Percentiles rank a stretch among this genome's conserved stretches.
Conservation (phyloP, 1,139 yeast genomes). For the Pichia sp. region DNA sequence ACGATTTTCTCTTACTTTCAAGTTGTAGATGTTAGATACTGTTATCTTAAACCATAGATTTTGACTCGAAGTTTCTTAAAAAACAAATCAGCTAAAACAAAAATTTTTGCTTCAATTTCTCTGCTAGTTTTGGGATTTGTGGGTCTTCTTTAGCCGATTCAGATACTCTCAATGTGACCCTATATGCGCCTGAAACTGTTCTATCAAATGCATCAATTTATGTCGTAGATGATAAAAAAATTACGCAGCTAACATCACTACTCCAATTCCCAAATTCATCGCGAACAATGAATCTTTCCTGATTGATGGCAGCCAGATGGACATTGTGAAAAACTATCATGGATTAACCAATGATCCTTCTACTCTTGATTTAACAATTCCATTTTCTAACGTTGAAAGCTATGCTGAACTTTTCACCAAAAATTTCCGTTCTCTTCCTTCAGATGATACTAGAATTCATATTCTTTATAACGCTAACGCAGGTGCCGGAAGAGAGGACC, state of each 20-base stretch:
- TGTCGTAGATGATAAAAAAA: not conserved
- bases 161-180: too few relatives aligned
- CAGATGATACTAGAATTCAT: not conserved
- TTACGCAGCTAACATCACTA: not conserved
- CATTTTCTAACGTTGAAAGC: too few relatives aligned
- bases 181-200: not conserved
- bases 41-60: too few relatives aligned
- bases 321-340: not conserved
- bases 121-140: too few relatives aligned
- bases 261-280: not conserved
- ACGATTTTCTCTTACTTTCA: too few relatives aligned
- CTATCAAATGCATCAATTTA: not conserved
- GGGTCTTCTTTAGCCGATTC: too few relatives aligned
- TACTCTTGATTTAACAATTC: too few relatives aligned
- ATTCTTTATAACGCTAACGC: not conserved
- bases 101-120: too few relatives aligned
- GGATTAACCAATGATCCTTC: too few relatives aligned
- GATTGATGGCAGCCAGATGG: not conserved
- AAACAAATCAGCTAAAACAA: too few relatives aligned
- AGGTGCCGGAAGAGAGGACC: not conserved
- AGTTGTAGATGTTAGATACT: too few relatives aligned
- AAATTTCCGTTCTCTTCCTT: not conserved
- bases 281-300: not conserved
- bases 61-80: too few relatives aligned
- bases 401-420: not conserved